phyloP scores from a whole-genome alignment of 306 rosid species.

The Prunus campanulata region DNA sequence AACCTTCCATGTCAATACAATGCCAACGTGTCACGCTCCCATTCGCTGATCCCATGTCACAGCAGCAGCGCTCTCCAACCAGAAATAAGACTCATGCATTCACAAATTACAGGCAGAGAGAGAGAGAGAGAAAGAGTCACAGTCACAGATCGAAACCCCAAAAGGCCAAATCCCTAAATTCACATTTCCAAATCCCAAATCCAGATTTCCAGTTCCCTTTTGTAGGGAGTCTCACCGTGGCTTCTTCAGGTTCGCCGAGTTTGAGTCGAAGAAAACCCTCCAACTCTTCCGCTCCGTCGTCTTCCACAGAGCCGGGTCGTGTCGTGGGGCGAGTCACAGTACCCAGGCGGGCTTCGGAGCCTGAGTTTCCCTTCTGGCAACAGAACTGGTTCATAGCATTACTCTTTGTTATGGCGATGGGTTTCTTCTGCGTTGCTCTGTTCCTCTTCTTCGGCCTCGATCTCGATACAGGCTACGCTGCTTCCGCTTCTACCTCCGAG shows the following conservation, averaged over 20 bases:
- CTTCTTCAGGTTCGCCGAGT: conserved; percentile 77
- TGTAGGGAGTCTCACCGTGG: conserved; percentile 66
- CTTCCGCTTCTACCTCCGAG: conserved; percentile 66
- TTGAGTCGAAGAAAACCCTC: conserved; percentile 78
- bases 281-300: conserved; percentile 38
- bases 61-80: background rate
- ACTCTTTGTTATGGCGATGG: conserved; percentile 81
- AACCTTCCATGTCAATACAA: conserved; percentile 26
- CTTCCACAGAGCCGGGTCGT: conserved; percentile 48
- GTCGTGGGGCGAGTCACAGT: conserved; percentile 50
- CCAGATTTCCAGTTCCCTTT: background rate
- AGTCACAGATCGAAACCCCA: conserved; percentile 10
- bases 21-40: background rate
- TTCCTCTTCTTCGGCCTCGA: conserved; percentile 78
- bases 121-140: background rate
- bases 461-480: conserved; percentile 45
- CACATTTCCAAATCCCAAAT: background rate
- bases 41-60: conserved; percentile 36
- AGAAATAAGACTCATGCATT: background rate
- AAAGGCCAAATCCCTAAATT: background rate
- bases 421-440: conserved; percentile 64
- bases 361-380: conserved; percentile 88
- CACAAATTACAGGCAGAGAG: background rate
- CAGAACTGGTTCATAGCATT: conserved; percentile 80
- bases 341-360: conserved; percentile 40